A percentile compares a stretch with the other conserved stretches of the same genome.
Conservation (phyloP, 2,329 filamentous ascomycete species). For the Fusarium goolgardi region DNA sequence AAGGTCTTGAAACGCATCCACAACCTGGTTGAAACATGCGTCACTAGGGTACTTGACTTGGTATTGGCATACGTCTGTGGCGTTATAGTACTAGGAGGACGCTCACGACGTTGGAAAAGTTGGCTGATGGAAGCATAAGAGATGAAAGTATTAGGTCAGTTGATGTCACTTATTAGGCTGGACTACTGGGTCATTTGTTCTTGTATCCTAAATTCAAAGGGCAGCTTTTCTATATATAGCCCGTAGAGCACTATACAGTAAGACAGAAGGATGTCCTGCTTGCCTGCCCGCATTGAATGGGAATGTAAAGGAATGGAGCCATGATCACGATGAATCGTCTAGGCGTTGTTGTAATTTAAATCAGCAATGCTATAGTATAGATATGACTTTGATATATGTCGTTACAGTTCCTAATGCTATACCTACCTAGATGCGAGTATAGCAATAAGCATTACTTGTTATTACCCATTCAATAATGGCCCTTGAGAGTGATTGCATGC, state of each 20-base stretch:
- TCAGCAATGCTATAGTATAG: constrained; percentile 2
- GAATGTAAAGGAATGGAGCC: constrained; percentile 15
- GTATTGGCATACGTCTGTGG: constrained; percentile 34
- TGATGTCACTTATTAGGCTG: background rate
- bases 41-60: constrained; percentile 2
- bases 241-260: background rate
- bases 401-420: background rate
- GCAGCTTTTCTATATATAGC: background rate
- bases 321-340: background rate
- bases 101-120: background rate
- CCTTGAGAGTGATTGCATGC: constrained; percentile 22
- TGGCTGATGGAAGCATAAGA: background rate
- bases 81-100: constrained; percentile 10
- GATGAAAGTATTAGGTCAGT: background rate
- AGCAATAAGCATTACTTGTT: background rate
- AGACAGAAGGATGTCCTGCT: constrained; percentile 7
- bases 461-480: constrained; percentile 5
- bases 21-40: constrained; percentile 15
- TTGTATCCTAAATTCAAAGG: background rate
- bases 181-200: background rate
- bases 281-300: background rate
- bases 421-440: background rate
- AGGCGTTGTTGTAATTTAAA: background rate
- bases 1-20: background rate
- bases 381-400: background rate